Evolutionary conservation across 31 red algal species (phyloP).

Genomic region (Endocladia muricata): DNA sequence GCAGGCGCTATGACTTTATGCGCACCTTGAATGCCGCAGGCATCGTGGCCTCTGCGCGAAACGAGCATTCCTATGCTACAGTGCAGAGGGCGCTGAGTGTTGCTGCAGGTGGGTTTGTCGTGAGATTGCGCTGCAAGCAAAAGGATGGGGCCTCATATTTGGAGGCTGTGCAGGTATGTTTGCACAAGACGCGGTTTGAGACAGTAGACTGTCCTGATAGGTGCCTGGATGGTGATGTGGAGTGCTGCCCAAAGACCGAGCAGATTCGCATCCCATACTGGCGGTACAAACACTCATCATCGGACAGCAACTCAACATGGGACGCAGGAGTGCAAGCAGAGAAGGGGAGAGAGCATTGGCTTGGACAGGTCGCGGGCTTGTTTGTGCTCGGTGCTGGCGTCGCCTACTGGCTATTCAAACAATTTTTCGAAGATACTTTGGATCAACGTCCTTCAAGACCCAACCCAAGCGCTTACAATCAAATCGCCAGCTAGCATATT

Average conservation of each 20-base stretch:
- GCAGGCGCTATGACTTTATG: constrained; percentile 42
- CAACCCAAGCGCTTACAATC: not conserved
- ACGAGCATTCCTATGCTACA: not conserved
- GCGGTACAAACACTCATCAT: not conserved
- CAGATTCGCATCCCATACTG: constrained; percentile 59
- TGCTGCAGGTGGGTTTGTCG: constrained; percentile 46
- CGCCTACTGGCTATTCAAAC: constrained; percentile 20
- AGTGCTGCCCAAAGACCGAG: constrained; percentile 13
- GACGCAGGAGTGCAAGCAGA: not conserved
- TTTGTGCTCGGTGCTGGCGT: constrained; percentile 10
- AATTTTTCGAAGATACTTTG: not conserved
- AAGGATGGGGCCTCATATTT: not conserved
- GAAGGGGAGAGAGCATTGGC: not conserved
- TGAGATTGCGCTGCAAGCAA: constrained; percentile 23
- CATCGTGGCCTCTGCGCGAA: constrained; percentile 19
- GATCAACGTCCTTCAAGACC: not conserved
- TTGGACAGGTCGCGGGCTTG: constrained; percentile 20
- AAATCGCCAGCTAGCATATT: too few relatives aligned
- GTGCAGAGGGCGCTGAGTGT: constrained; percentile 33
- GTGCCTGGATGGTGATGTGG: constrained; percentile 10
- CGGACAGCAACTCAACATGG: not conserved
- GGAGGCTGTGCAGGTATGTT: constrained; percentile 35
- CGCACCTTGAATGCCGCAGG: constrained; percentile 34
- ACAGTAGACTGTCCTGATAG: constrained; percentile 23
- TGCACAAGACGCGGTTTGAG: constrained; percentile 38